phyloP scores from a whole-genome alignment of 2,329 filamentous ascomycete species.

The Colletotrichum sp. region DNA sequence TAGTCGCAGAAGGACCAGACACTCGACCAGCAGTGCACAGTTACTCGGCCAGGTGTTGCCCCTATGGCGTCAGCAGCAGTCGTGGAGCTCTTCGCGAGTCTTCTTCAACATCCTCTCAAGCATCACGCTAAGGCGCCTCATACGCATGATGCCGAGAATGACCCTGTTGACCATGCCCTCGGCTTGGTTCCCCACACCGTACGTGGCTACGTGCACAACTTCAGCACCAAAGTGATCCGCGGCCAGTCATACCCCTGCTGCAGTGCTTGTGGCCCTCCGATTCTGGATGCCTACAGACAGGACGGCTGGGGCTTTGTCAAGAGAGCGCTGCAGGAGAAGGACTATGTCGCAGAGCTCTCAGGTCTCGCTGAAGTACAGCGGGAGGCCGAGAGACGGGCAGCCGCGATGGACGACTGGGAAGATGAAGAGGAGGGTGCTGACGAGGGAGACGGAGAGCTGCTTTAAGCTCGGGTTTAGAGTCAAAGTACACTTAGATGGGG shows the following conservation, averaged over 20 bases:
- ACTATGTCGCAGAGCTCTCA: conserved; percentile 79
- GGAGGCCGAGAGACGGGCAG: conserved; percentile 55
- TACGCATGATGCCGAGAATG: conserved; percentile 52
- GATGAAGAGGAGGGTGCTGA: conserved; percentile 54
- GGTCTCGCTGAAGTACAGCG: conserved; percentile 76
- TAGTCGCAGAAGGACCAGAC: conserved; percentile 94
- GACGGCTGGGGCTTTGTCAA: conserved; percentile 81
- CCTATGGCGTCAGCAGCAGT: conserved; percentile 90
- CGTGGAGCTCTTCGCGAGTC: conserved; percentile 86
- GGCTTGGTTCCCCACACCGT: conserved; percentile 81
- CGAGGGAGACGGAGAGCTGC: conserved; percentile 58
- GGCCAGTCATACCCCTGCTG: conserved; percentile 81
- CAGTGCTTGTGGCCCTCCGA: conserved; percentile 76
- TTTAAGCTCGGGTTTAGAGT: background rate
- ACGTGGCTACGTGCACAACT: conserved; percentile 76
- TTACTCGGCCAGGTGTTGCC: conserved; percentile 91
- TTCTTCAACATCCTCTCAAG: conserved; percentile 85
- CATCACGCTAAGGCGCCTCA: conserved; percentile 64
- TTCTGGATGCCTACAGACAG: conserved; percentile 69
- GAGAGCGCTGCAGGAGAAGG: conserved; percentile 73
- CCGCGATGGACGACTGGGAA: conserved; percentile 65
- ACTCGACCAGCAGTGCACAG: conserved; percentile 96
- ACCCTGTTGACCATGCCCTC: conserved; percentile 64
- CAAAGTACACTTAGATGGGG: background rate
- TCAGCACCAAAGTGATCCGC: conserved; percentile 74